Evolutionary conservation across 2,329 filamentous ascomycete species (phyloP).

Genomic region (Colletotrichum scovillei): DNA sequence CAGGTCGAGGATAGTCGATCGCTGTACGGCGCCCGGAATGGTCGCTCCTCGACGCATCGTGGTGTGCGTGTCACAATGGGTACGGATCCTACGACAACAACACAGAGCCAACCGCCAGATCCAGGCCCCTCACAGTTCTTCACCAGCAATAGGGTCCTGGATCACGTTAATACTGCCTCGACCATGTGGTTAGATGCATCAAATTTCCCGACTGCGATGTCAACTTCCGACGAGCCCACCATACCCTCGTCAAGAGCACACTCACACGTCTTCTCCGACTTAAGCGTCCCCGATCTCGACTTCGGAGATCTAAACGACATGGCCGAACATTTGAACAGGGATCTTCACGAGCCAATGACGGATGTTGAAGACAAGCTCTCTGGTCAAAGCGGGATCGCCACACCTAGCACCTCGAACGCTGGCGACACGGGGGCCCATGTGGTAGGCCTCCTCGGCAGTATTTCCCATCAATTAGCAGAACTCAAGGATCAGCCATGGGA

Average conservation of each 20-base stretch:
- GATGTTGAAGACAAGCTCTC: neutral
- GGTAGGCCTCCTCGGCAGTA: neutral
- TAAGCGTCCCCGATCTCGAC: slow-evolving; percentile 1
- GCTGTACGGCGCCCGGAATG: neutral
- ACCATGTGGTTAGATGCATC: neutral
- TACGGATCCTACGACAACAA: neutral
- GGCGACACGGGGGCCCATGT: neutral
- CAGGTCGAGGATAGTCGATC: neutral
- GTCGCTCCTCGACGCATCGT: neutral
- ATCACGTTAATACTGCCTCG: neutral
- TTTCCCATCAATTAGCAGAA: neutral
- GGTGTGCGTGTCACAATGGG: neutral
- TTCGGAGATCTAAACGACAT: neutral
- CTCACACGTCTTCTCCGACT: neutral
- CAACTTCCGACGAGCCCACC: neutral
- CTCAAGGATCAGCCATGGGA: neutral
- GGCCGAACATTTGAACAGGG: neutral
- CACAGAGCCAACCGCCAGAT: neutral
- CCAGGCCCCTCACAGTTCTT: neutral
- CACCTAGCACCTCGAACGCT: neutral
- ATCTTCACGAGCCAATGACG: neutral
- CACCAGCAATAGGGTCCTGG: neutral
- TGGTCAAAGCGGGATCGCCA: neutral
- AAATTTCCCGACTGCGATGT: neutral
- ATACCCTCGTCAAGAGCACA: neutral